phyloP scores from a whole-genome alignment of 805 yeast genomes.

The Candida nemodendra region DNA sequence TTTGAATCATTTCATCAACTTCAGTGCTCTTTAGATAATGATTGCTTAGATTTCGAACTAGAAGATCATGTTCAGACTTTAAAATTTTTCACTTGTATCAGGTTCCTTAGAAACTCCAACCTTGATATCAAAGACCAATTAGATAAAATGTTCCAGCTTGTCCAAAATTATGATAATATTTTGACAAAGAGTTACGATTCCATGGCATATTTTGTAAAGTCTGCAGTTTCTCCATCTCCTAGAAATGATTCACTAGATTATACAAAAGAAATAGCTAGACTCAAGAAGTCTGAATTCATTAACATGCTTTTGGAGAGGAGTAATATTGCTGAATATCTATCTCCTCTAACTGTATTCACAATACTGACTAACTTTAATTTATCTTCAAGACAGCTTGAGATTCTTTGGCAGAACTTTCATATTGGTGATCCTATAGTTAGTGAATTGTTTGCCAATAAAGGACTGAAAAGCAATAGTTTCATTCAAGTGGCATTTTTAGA shows the following conservation, averaged over 20 bases:
- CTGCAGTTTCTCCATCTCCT: background rate
- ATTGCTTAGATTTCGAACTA: background rate
- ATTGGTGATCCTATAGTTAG: background rate
- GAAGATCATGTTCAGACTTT: slow-evolving; percentile 3
- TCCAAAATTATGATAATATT: background rate
- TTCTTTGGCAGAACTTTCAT: background rate
- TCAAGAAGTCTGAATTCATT: no score
- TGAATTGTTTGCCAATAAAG: background rate
- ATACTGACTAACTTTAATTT: slow-evolving; percentile 1
- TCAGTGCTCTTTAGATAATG: slow-evolving; percentile 1
- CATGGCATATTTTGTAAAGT: slow-evolving; percentile 1
- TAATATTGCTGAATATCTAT: no score
- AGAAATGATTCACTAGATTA: background rate
- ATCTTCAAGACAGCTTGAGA: background rate
- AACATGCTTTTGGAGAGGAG: no score
- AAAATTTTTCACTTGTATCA: slow-evolving; percentile 6
- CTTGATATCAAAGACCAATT: background rate
- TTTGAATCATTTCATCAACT: slow-evolving; percentile 3
- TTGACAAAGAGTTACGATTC: background rate
- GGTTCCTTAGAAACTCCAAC: background rate
- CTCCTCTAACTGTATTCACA: background rate
- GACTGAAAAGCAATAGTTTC: background rate
- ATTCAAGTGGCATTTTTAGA: no score
- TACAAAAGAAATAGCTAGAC: no score
- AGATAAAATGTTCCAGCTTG: background rate